These are phyloP conservation scores for Rutstroemia sp. DNA, from an alignment of 2,329 filamentous ascomycete species.

Conservation along the genomic window DNA sequence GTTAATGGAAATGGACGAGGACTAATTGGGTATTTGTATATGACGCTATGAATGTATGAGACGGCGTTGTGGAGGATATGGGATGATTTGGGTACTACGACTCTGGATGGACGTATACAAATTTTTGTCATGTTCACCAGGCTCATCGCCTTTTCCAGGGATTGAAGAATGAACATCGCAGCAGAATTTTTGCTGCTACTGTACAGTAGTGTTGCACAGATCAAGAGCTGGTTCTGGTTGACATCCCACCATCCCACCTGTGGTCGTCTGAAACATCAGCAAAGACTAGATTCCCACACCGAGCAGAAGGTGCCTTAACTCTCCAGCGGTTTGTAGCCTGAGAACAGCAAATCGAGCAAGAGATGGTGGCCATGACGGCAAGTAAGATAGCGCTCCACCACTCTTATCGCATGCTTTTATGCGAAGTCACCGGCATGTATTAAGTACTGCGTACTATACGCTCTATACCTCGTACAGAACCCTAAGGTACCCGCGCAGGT, in stretches of 20 bases:
- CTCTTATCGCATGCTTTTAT: neutral
- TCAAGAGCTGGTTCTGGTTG: neutral
- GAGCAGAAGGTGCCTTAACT: no score
- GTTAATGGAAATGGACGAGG: conserved; percentile 26
- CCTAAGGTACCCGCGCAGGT: neutral
- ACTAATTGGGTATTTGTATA: conserved; percentile 12
- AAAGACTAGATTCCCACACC: no score
- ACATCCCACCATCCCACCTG: no score
- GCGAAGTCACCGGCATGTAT: neutral
- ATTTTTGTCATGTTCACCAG: neutral
- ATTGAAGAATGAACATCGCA: neutral
- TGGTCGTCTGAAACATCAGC: neutral
- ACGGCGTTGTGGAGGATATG: neutral
- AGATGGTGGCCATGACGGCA: no score
- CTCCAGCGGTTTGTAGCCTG: no score
- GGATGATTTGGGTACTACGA: neutral
- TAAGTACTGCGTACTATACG: no score
- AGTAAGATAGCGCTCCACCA: no score
- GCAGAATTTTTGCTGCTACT: neutral
- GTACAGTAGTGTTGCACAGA: neutral
- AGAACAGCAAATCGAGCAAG: no score
- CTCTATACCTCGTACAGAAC: neutral
- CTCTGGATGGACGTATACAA: neutral
- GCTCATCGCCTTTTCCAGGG: neutral
- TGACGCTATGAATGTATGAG: conserved; percentile 1